Evolutionary conservation across 2,329 filamentous ascomycete genomes (phyloP), one percentile per base, ranked within the genome.

Genomic region (Trichoderma citrinoviride): DNA sequence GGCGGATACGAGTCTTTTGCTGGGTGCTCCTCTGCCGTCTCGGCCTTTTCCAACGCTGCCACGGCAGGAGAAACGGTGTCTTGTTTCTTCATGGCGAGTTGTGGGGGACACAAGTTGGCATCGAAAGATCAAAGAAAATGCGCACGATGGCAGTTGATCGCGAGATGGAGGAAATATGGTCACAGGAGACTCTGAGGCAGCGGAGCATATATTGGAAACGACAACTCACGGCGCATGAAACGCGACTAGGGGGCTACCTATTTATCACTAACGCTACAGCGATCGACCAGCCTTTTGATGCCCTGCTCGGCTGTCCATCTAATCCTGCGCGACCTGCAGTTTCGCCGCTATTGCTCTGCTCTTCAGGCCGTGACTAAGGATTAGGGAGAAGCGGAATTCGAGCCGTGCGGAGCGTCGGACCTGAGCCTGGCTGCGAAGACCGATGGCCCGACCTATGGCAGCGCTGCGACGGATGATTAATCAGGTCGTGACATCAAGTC

Each of bases 31-130:
- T 61, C 40, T 12, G 71, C 54, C 25, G 68, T 58, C 25, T 67
- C 70, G 29, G 70, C 55, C 66, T 77, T 74, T 65, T 71, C 70
- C 19, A 74, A 41, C 6, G 71, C 67, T 0, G 68, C 69, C 7
- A 70, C 29, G 3, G 67, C 66, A 5, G 64, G 57, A 6, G 68
- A 27, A 7, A 40, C 41, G 25, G 21, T 17, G 12, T 50, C 46
- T 40, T 44, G 27, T 54, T 27, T 3, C 55, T 33, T 60, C 62
- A 65, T 65, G 52, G 25, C 37, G 56, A 37, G 12, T 5, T 14
- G 33, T 10, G 60, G 29, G 15, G 46, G 7, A 46, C 14, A 12
- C n/a, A 37, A 37, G 14, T 10, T 14, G 33, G 12, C 14, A 1
- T 14, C 33, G 12, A 14, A 14, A 37, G 43, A 0, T 19, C 14